Base-by-base conservation (phyloP, 306 rosid species). In the Purshia tridentata region DNA sequence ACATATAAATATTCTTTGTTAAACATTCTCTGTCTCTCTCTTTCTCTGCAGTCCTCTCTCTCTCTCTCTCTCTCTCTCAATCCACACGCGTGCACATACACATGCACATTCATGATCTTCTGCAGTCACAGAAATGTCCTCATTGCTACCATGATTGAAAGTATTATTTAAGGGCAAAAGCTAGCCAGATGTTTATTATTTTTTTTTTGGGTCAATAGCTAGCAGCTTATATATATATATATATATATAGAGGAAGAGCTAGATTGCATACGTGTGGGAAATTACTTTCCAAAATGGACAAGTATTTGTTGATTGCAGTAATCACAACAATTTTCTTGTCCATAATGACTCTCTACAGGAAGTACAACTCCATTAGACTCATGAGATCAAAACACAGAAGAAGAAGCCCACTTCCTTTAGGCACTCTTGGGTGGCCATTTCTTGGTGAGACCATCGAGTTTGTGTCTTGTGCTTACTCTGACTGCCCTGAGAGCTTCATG, bases 351-450 rank as follows among this genome's bases (percentile, higher is more conserved):
- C 77, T 89, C 76, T 81, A 67, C 86, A 77, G 60, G 42, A 86
- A 82, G 35, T 29, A 29, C 65, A 79, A 72, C 69, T 71, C 72
- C 65, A 72, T 51, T 48, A 15, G 72, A 47, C 78, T 86, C 75
- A 81, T 11, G 19, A 37, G 83, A 81, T 78, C 96, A 59, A 85
- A 80, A 45, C 52, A 72, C 76, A 82, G 73, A 75, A 81, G 72
- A 66, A 49, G 29, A 66, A 49, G 29, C 12, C 73, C 78, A 45
- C 92, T 91, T 77, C 98, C 98, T 68, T 58, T 65, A 67, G 99
- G 99, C 69, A 79, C 90, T 87, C 92, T 94, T 70, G 99, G 99
- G 22, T 88, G 85, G 90, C 97, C 97, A 48, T 74, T 94, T 70
- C 77, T 94, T 9, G 99, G 99, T 1, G 99, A 94, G 86, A 94